Evolutionary conservation across 345 rosid genomes (phyloP).

Genomic region (Leavenworthia alabamica): DNA sequence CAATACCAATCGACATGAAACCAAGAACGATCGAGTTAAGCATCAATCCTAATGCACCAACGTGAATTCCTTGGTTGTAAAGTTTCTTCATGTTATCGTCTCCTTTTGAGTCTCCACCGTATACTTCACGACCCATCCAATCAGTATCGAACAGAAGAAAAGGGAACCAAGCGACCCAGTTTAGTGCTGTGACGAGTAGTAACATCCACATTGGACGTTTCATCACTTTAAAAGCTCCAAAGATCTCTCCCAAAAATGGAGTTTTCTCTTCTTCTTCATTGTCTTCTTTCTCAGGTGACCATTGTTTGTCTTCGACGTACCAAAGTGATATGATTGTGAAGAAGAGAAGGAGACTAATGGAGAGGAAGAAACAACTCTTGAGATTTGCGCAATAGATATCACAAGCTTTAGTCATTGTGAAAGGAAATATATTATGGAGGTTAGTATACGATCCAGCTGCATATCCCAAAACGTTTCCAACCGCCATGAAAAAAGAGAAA

Average conservation of each 20-base stretch:
- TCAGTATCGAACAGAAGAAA: constrained; percentile 74
- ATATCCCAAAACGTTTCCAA: constrained; percentile 76
- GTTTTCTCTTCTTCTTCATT: not conserved
- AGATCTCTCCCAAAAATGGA: constrained; percentile 32
- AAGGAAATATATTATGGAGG: constrained; percentile 50
- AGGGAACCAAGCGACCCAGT: constrained; percentile 83
- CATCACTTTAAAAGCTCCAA: constrained; percentile 42
- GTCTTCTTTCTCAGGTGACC: not conserved
- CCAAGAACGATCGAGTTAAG: constrained; percentile 60
- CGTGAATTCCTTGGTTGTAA: constrained; percentile 56
- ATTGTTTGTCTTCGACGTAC: constrained; percentile 41
- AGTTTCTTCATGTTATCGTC: not conserved
- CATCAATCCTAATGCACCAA: constrained; percentile 70
- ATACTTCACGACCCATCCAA: constrained; percentile 85
- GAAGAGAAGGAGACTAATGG: constrained; percentile 38
- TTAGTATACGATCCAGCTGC: constrained; percentile 64
- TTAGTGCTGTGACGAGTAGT: constrained; percentile 54
- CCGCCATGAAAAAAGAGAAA: constrained; percentile 82
- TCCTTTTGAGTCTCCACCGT: constrained; percentile 54
- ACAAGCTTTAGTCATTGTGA: constrained; percentile 58
- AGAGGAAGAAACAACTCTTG: constrained; percentile 64
- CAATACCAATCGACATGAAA: constrained; percentile 42
- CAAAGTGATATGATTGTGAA: constrained; percentile 36
- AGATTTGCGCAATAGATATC: constrained; percentile 75
- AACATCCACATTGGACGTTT: constrained; percentile 62